These are phyloP conservation scores for Pulchroboletus neoregius DNA, from an alignment of 1,284 basidiomycete species.

Conservation along the genomic window DNA sequence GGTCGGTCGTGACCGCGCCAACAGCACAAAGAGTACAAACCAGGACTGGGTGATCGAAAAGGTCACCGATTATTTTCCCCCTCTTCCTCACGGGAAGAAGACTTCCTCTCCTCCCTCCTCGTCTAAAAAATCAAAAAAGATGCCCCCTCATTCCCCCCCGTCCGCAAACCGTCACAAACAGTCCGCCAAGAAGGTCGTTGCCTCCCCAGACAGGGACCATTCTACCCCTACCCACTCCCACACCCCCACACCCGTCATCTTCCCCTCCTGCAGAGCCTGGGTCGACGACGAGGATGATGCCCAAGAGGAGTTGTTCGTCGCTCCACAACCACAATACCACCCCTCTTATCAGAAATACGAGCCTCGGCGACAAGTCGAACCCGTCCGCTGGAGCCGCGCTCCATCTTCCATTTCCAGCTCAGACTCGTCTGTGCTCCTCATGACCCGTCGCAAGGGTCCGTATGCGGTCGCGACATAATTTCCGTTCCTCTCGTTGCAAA, in stretches of 20 bases:
- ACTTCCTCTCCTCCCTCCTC: neutral
- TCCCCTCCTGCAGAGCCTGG: constrained; percentile 34
- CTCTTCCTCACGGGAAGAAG: constrained; percentile 23
- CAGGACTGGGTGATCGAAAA: constrained; percentile 30
- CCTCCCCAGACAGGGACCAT: constrained; percentile 12
- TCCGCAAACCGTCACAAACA: constrained; percentile 15
- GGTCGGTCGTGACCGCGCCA: constrained; percentile 28
- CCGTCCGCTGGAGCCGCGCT: constrained; percentile 18
- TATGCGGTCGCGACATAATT: constrained; percentile 15
- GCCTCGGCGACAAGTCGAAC: constrained; percentile 4
- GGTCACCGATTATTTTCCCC: constrained; percentile 31
- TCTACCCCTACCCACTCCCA: constrained; percentile 26
- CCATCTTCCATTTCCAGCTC: constrained; percentile 29
- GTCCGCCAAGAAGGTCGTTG: constrained; percentile 9
- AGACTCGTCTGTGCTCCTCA: constrained; percentile 30
- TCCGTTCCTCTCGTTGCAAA: constrained; percentile 4
- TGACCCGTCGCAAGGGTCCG: constrained; percentile 20
- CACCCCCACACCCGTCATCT: constrained; percentile 31
- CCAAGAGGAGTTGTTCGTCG: constrained; percentile 19
- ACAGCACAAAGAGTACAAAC: constrained; percentile 15
- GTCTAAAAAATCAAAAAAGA: constrained; percentile 21
- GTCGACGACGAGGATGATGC: constrained; percentile 26
- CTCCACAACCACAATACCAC: constrained; percentile 23
- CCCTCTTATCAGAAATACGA: constrained; percentile 15
- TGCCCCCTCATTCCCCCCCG: constrained; percentile 12